Percentiles rank a stretch among this genome's conserved stretches.
These are phyloP conservation scores for Thalassiosira hispida DNA, from an alignment of 352 stramenopile genomes.

Conservation along the genomic window DNA sequence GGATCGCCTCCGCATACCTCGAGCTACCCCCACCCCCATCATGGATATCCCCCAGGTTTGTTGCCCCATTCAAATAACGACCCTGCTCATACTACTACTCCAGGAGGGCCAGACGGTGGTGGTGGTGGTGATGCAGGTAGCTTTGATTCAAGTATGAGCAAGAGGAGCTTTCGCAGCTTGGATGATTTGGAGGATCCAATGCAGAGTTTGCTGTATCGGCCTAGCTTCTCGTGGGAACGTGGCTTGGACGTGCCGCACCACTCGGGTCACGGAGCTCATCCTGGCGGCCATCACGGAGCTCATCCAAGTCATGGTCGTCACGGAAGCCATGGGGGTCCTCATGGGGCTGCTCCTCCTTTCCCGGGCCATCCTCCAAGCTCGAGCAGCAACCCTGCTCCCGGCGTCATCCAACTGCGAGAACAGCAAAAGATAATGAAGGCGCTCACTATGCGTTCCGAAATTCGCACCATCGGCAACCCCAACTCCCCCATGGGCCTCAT, in stretches of 20 bases:
- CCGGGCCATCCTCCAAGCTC: too few relatives aligned
- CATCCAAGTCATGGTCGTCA: too few relatives aligned
- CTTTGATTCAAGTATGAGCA: constrained; percentile 18
- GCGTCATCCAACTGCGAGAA: constrained; percentile 32
- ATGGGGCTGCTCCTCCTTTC: too few relatives aligned
- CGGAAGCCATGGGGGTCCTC: too few relatives aligned
- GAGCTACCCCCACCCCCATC: neutral
- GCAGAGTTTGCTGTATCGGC: constrained; percentile 24
- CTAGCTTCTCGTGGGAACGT: constrained; percentile 45
- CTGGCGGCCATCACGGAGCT: neutral
- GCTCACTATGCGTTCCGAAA: constrained; percentile 38
- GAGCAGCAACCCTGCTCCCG: too few relatives aligned
- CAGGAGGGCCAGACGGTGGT: too few relatives aligned
- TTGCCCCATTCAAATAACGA: too few relatives aligned
- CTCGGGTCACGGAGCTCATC: neutral
- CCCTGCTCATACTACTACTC: too few relatives aligned
- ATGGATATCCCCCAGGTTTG: constrained; percentile 15
- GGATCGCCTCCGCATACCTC: neutral
- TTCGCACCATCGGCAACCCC: constrained; percentile 50
- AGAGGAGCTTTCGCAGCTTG: constrained; percentile 26
- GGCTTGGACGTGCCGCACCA: constrained; percentile 20
- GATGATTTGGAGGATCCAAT: constrained; percentile 42
- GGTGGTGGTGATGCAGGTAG: neutral
- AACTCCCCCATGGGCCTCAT: constrained; percentile 36
- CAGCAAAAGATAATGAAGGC: constrained; percentile 49